Evolutionary conservation across 371 early-diverging fungal genomes (phyloP).

Genomic region (Batrachochytrium dendrobatidis): DNA sequence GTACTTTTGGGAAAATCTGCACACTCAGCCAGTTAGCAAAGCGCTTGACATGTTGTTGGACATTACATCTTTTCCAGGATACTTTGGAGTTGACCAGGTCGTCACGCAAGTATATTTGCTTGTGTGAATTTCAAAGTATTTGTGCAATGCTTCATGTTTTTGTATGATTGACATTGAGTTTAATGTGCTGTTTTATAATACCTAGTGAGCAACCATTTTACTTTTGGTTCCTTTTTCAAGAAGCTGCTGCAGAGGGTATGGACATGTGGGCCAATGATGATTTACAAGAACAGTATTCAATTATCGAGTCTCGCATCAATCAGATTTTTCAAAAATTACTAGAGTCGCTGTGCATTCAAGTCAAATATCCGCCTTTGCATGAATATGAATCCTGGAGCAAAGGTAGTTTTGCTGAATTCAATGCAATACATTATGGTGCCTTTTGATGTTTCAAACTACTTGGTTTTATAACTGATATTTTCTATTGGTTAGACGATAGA

Average conservation of each 20-base stretch:
- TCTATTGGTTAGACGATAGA: neutral
- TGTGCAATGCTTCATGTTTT: neutral
- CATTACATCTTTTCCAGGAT: neutral
- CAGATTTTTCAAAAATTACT: neutral
- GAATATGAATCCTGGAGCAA: neutral
- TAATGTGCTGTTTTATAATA: neutral
- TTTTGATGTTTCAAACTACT: neutral
- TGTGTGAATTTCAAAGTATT: too few relatives aligned
- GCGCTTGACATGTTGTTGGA: neutral
- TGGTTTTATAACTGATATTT: neutral
- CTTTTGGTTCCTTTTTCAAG: slow-evolving; percentile 2
- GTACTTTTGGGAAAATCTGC: neutral
- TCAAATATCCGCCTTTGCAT: neutral
- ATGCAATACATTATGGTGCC: too few relatives aligned
- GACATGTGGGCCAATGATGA: neutral
- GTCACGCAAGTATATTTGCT: neutral
- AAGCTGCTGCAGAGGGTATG: neutral
- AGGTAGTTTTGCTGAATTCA: neutral
- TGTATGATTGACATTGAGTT: neutral
- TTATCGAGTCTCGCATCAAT: neutral
- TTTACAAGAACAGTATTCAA: neutral
- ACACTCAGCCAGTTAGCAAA: neutral
- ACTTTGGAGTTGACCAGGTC: neutral
- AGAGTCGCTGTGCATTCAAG: neutral
- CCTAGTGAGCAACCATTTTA: neutral